Evolutionary conservation across 768 basidiomycete genomes (phyloP), one percentile per base, ranked within the genome.

Genomic region (Leccinum variicolor): DNA sequence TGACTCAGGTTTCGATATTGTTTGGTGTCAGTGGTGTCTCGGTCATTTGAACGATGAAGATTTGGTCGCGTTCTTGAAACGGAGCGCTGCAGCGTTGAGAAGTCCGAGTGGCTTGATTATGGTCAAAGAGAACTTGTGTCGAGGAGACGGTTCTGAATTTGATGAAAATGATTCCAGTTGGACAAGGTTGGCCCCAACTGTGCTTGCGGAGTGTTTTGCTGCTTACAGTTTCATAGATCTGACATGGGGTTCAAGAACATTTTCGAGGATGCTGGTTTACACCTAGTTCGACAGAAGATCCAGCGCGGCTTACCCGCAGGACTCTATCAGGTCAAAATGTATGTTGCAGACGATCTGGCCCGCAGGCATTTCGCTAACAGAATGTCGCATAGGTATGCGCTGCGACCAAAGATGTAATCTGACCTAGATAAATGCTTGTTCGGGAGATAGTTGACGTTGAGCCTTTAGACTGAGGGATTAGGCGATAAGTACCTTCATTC

Each of bases 11-110:
- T 98, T 94, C 73, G 96, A 99, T 72, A 82, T 94, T 53, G 82
- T 96, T 56, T 94, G 92, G 95, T 92, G 92, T 66, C 96, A 99
- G 71, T 98, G 96, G 96, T 96, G 95, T 75, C 80, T 98, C 15
- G 91, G 92, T 2, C 91, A 95, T 75, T 79, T 97, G 57, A 82
- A 78, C 54, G 86, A 95, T 68, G 66, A 69, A 8, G 90, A 96
- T 69, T 81, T 98, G 23, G 80, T 92, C 26, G 71, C 75, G 2
- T 98, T 98, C 75, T 79, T 98, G 62, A 75, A 79, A 62, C 77
- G 85, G 49, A 80, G 86, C 59, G 78, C 79, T 49, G 74, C 73
- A 3, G 84, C 92, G 0, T 69, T 98, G 56, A 77, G 86, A n/a
- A 55, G 65, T 33, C 72, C 66, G 2, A 64, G 72, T 43, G 85